phyloP scores from a whole-genome alignment of 176 grass and related monocot genomes.

The Eragrostis nindensis region DNA sequence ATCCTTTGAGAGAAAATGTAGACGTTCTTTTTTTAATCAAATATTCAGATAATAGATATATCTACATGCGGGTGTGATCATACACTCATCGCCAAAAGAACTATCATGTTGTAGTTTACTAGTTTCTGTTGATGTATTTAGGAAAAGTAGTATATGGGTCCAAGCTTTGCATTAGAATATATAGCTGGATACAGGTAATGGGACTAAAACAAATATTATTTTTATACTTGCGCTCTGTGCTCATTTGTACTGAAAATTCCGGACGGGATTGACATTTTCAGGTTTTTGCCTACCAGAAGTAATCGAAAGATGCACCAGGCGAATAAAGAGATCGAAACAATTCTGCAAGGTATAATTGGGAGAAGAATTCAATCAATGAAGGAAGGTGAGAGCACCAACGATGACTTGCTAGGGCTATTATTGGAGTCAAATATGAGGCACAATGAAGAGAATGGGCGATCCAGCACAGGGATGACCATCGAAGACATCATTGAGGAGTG shows the following conservation, averaged over 20 bases:
- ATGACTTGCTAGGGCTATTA: conserved; percentile 54
- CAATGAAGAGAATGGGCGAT: conserved; percentile 8
- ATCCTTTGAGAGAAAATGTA: no score
- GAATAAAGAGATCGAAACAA: conserved; percentile 44
- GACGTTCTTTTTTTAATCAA: no score
- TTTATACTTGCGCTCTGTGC: no score
- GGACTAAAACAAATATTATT: neutral
- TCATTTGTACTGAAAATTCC: neutral
- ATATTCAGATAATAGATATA: no score
- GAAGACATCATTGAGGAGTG: conserved; percentile 82
- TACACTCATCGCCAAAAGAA: no score
- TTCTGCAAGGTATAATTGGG: conserved; percentile 46
- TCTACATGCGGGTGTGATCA: no score
- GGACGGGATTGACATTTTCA: neutral
- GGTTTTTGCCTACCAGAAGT: conserved; percentile 57
- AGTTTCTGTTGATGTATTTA: neutral
- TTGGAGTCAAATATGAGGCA: conserved; percentile 61
- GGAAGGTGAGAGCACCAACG: conserved; percentile 36
- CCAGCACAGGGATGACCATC: conserved; percentile 42
- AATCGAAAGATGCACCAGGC: conserved; percentile 46
- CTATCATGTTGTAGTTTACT: neutral
- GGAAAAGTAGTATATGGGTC: neutral
- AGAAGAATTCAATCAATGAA: conserved; percentile 50
- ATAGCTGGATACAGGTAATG: neutral
- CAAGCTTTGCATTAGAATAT: neutral